phyloP scores from a whole-genome alignment of 352 stramenopile genomes.

The Pythium phragmitis region DNA sequence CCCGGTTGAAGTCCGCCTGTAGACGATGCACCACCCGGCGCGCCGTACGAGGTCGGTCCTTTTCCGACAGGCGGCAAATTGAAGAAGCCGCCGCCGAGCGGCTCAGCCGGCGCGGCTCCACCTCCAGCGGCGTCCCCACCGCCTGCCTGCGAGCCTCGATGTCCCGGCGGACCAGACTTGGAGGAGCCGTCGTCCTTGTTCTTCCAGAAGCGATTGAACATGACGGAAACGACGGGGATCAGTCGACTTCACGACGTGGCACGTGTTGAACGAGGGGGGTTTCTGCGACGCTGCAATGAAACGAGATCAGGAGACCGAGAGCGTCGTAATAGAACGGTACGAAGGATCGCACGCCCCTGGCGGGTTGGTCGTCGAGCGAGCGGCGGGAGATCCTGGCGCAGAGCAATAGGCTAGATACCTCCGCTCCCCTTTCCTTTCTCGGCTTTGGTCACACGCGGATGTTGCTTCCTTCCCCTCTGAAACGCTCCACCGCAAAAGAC shows the following conservation, averaged over 20 bases:
- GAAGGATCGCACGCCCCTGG: too few relatives aligned
- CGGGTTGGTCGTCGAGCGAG: neutral
- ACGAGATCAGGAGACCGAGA: too few relatives aligned
- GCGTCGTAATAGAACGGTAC: too few relatives aligned
- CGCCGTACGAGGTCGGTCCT: constrained; percentile 23
- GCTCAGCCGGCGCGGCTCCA: constrained; percentile 38
- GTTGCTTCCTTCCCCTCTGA: constrained; percentile 10
- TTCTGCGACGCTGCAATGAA: too few relatives aligned
- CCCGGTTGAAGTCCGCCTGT: neutral
- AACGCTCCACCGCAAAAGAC: constrained; percentile 1
- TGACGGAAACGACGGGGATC: constrained; percentile 18
- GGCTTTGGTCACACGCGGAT: constrained; percentile 1
- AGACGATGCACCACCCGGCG: constrained; percentile 9
- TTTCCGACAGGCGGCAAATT: constrained; percentile 74
- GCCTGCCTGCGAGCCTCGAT: constrained; percentile 38
- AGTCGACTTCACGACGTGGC: neutral
- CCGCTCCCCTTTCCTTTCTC: constrained; percentile 2
- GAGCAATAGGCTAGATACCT: neutral
- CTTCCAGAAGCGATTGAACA: constrained; percentile 84
- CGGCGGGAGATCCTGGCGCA: neutral
- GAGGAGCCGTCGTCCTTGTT: constrained; percentile 66
- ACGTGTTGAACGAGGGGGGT: neutral
- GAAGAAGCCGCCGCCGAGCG: constrained; percentile 75
- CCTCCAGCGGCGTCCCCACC: constrained; percentile 18
- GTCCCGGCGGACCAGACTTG: constrained; percentile 55